Percentiles rank a stretch among this genome's conserved stretches.
Conservation (phyloP, 1,284 basidiomycete genomes). For the Clitocybe nebularis region DNA sequence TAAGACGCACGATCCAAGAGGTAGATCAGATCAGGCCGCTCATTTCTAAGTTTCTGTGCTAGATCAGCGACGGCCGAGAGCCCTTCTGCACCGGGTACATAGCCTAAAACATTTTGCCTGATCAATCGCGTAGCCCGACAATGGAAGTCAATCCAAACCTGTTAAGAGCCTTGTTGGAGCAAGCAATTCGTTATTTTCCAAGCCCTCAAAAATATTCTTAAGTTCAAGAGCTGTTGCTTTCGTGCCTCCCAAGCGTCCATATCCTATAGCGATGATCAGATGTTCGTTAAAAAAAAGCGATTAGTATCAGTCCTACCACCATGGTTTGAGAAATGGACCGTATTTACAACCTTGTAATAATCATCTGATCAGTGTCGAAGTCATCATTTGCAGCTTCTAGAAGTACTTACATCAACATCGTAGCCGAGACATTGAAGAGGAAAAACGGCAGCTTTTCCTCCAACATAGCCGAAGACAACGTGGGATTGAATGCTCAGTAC, state of each 20-base stretch:
- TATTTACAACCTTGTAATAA: conserved; percentile 77
- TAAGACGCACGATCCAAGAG: conserved; percentile 80
- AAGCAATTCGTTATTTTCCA: conserved; percentile 69
- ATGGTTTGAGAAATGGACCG: conserved; percentile 95
- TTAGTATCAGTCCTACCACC: conserved; percentile 52
- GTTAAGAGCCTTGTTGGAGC: conserved; percentile 67
- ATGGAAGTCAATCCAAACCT: conserved; percentile 37
- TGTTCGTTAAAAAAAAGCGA: neutral
- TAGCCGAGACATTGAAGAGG: conserved; percentile 93
- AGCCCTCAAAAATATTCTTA: conserved; percentile 56
- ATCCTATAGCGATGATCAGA: conserved; percentile 45
- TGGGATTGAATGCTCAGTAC: conserved; percentile 90
- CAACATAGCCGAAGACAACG: conserved; percentile 95
- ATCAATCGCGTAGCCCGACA: no score
- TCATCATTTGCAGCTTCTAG: neutral
- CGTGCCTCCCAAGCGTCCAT: conserved; percentile 71
- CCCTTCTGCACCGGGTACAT: conserved; percentile 84
- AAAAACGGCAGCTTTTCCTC: conserved; percentile 91
- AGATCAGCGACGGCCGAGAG: conserved; percentile 65
- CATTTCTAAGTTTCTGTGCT: conserved; percentile 55
- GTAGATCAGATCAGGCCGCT: conserved; percentile 69
- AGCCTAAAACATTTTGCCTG: conserved; percentile 45
- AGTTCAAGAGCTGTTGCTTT: conserved; percentile 72
- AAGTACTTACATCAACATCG: conserved; percentile 85
- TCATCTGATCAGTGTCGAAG: neutral